These are phyloP conservation scores for Przewalskia tangutica DNA, from an alignment of 257 asterid species.

Conservation along the genomic window DNA sequence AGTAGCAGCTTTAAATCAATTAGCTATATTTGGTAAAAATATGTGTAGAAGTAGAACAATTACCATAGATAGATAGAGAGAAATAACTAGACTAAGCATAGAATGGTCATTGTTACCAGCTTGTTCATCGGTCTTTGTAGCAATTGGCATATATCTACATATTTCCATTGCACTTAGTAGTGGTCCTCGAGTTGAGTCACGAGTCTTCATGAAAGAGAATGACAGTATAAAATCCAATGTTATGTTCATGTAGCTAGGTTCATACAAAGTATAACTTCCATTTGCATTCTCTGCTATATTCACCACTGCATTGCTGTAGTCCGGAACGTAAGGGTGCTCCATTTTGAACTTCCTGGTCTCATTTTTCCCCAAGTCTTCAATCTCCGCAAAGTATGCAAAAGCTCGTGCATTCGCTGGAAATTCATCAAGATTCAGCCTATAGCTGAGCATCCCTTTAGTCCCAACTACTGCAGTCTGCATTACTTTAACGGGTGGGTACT, in stretches of 20 bases:
- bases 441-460: conserved; percentile 56
- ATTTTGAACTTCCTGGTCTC: conserved; percentile 73
- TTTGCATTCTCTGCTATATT: conserved; percentile 92
- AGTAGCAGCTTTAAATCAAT: conserved; percentile 14
- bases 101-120: conserved; percentile 42
- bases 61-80: neutral
- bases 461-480: conserved; percentile 97
- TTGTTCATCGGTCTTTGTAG: conserved; percentile 51
- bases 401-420: conserved; percentile 92
- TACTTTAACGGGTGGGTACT: conserved; percentile 85
- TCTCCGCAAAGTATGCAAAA: conserved; percentile 88
- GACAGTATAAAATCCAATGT: conserved; percentile 68
- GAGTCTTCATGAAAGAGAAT: conserved; percentile 61
- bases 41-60: neutral
- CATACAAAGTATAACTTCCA: conserved; percentile 80
- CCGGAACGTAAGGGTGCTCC: conserved; percentile 69
- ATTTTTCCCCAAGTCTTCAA: conserved; percentile 51
- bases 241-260: conserved; percentile 95
- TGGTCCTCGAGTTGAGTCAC: conserved; percentile 79
- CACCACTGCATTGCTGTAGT: conserved; percentile 91
- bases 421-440: conserved; percentile 81
- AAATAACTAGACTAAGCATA: neutral
- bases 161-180: conserved; percentile 78
- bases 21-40: conserved; percentile 6
- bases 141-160: conserved; percentile 63